These are phyloP conservation scores for Filosporella fistucella DNA, from an alignment of 495 filamentous ascomycete species.

Conservation along the genomic window DNA sequence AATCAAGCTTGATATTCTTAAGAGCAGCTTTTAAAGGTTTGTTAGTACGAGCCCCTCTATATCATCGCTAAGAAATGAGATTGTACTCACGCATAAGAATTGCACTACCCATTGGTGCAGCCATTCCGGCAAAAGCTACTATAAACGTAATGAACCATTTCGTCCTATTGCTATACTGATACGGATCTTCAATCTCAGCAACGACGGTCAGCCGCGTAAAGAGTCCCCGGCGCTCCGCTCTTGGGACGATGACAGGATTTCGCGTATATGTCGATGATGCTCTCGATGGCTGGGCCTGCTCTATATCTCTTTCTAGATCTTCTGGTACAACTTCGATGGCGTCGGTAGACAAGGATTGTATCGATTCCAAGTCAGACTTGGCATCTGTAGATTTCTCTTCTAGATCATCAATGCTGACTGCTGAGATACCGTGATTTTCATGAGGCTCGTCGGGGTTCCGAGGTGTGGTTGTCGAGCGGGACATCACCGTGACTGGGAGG, in stretches of 20 bases:
- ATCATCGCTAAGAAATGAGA: slow-evolving; percentile 4
- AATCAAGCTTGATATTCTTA: slow-evolving; percentile 57
- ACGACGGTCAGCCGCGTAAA: slow-evolving; percentile 68
- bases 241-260: slow-evolving; percentile 51
- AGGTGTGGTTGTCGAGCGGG: too few species aligned
- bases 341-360: too few species aligned
- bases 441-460: too few species aligned
- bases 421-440: too few species aligned
- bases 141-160: slow-evolving; percentile 88
- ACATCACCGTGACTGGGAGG: too few species aligned
- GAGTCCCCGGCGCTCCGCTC: slow-evolving; percentile 66
- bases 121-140: slow-evolving; percentile 69
- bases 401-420: too few species aligned
- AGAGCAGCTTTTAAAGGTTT: slow-evolving; percentile 59
- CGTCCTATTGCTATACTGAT: slow-evolving; percentile 61
- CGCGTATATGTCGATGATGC: slow-evolving; percentile 32
- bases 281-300: too few species aligned
- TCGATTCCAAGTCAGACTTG: too few species aligned
- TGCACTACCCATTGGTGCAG: slow-evolving; percentile 79
- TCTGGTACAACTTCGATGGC: slow-evolving; percentile 9
- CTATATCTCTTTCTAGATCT: slow-evolving; percentile 13
- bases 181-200: slow-evolving; percentile 76
- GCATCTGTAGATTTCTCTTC: too few species aligned
- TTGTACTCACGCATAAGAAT: slow-evolving; percentile 77
- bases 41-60: too few species aligned